These are phyloP conservation scores for Aspergillus novofumigatus DNA, from an alignment of 2,329 filamentous ascomycete genomes.

Conservation along the genomic window DNA sequence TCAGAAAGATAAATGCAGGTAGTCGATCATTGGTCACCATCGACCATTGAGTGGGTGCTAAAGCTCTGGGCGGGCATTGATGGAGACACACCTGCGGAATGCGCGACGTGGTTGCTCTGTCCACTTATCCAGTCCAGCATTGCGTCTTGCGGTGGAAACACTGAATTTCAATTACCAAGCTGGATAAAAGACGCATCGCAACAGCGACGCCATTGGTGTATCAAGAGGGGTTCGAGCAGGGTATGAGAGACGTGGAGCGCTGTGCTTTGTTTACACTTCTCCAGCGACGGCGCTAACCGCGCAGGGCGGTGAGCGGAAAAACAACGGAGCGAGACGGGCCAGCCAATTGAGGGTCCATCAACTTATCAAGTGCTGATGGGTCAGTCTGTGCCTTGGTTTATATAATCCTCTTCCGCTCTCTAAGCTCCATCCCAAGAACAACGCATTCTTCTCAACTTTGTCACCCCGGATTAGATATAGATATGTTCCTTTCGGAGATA, in stretches of 20 bases:
- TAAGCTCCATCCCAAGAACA: neutral
- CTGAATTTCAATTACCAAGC: slow-evolving; percentile 10
- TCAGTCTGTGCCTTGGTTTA: neutral
- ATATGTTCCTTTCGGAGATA: slow-evolving; percentile 27
- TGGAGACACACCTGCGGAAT: slow-evolving; percentile 25
- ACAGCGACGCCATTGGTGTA: slow-evolving; percentile 14
- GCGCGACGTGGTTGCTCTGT: slow-evolving; percentile 24
- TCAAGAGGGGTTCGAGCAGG: slow-evolving; percentile 5
- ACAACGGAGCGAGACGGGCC: slow-evolving; percentile 10
- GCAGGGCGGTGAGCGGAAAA: slow-evolving; percentile 22
- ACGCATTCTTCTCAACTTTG: neutral
- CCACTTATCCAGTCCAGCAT: slow-evolving; percentile 36
- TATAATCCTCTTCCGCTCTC: slow-evolving; percentile 17
- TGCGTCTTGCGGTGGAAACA: slow-evolving; percentile 13
- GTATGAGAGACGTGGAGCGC: slow-evolving; percentile 21
- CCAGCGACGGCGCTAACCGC: slow-evolving; percentile 8
- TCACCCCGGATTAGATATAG: slow-evolving; percentile 5
- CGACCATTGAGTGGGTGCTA: neutral
- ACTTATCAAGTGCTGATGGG: neutral
- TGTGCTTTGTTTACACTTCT: slow-evolving; percentile 33
- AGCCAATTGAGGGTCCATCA: neutral
- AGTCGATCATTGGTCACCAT: slow-evolving; percentile 8
- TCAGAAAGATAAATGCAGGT: slow-evolving; percentile 1
- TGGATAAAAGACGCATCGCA: slow-evolving; percentile 15
- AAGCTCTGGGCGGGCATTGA: slow-evolving; percentile 8